A percentile compares a stretch with the other conserved stretches of the same genome.
phyloP scores from a whole-genome alignment of 208 protist species.

The Acanthamoeba royreba region DNA sequence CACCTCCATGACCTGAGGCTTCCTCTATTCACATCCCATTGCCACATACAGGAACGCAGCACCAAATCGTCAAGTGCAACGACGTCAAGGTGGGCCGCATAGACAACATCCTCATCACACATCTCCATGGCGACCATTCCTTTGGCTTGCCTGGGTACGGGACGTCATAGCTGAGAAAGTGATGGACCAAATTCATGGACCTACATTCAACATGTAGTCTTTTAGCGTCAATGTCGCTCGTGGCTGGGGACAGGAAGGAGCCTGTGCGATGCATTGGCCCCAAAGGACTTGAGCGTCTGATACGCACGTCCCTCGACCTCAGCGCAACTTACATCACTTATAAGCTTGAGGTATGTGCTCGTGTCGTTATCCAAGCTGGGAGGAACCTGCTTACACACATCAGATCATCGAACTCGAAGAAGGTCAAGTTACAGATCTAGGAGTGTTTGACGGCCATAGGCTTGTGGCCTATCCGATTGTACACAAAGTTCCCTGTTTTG shows the following conservation, averaged over 20 bases:
- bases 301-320: constrained; percentile 19
- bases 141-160: constrained; percentile 64
- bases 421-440: neutral
- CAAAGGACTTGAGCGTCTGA: neutral
- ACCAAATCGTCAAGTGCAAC: constrained; percentile 55
- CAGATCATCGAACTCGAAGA: constrained; percentile 46
- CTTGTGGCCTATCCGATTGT: constrained; percentile 56
- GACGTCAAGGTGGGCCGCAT: constrained; percentile 46
- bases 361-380: neutral
- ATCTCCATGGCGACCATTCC: constrained; percentile 65
- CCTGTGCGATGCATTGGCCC: constrained; percentile 38
- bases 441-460: neutral
- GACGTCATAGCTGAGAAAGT: no score
- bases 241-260: constrained; percentile 30
- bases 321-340: constrained; percentile 47
- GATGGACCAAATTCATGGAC: no score
- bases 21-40: neutral
- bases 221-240: constrained; percentile 57
- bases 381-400: neutral
- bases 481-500: constrained; percentile 61
- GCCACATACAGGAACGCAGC: constrained; percentile 53
- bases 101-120: constrained; percentile 64
- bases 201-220: no score
- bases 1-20: neutral
- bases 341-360: neutral